phyloP scores from a whole-genome alignment of 371 early-diverging fungal species.

The Mortierella sp. region DNA sequence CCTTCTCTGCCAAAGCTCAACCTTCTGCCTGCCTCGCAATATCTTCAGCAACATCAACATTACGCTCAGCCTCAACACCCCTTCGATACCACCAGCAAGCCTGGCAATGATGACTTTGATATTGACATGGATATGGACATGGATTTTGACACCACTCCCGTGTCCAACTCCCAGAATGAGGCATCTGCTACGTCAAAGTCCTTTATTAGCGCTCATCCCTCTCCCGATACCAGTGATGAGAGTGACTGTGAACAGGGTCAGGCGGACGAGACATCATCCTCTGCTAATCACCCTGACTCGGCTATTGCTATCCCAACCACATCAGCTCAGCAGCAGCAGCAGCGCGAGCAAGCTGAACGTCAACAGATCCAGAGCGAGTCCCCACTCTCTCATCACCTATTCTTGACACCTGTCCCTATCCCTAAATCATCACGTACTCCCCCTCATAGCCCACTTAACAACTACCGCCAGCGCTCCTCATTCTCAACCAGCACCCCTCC shows the following conservation, averaged over 20 bases:
- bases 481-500: constrained; percentile 45
- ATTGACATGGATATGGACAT: constrained; percentile 40
- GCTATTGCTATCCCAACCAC: constrained; percentile 10
- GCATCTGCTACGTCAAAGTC: constrained; percentile 4
- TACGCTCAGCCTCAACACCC: constrained; percentile 29
- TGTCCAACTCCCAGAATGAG: neutral
- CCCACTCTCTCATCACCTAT: constrained; percentile 35
- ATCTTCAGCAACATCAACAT: constrained; percentile 20
- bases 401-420: constrained; percentile 51
- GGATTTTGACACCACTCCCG: constrained; percentile 24
- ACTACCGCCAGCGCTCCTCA: constrained; percentile 30
- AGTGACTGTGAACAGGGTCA: constrained; percentile 35
- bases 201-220: constrained; percentile 47
- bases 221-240: constrained; percentile 50
- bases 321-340: constrained; percentile 7
- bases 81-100: constrained; percentile 9
- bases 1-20: constrained; percentile 37
- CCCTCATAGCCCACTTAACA: constrained; percentile 30
- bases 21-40: constrained; percentile 33
- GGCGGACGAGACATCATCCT: constrained; percentile 7
- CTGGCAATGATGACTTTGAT: constrained; percentile 11
- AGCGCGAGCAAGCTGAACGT: constrained; percentile 1
- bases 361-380: constrained; percentile 19
- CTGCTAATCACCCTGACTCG: constrained; percentile 8
- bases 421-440: constrained; percentile 37